Conservation (phyloP, 371 early-diverging fungal species). For the Apophysomyces trapeziformis region DNA sequence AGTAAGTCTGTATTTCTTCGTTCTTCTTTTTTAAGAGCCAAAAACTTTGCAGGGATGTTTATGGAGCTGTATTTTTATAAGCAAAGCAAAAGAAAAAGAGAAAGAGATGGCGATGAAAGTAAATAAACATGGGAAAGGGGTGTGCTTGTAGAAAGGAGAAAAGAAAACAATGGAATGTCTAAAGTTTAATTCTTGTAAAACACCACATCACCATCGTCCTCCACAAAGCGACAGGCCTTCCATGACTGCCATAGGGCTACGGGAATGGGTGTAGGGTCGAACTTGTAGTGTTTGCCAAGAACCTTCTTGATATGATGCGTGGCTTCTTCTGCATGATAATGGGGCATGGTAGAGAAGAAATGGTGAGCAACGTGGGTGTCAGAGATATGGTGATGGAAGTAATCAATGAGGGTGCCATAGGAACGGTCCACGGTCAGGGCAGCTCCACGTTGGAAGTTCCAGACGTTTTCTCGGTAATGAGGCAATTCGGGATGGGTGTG, state of each 20-base stretch:
- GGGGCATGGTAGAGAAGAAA: slow-evolving; percentile 89
- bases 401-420: slow-evolving; percentile 78
- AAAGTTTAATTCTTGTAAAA: slow-evolving; percentile 58
- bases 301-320: slow-evolving; percentile 73
- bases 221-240: slow-evolving; percentile 80
- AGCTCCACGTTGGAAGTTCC: slow-evolving; percentile 88
- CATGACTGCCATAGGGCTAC: slow-evolving; percentile 66
- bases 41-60: too few species aligned
- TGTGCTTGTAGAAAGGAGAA: background rate
- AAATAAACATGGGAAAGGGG: background rate
- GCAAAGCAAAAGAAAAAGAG: too few species aligned
- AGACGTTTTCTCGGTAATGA: slow-evolving; percentile 77
- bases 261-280: slow-evolving; percentile 69
- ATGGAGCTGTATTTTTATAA: too few species aligned
- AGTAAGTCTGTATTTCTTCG: too few species aligned
- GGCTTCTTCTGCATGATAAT: slow-evolving; percentile 87
- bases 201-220: slow-evolving; percentile 74
- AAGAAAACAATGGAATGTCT: background rate
- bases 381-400: slow-evolving; percentile 80
- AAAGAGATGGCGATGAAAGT: background rate
- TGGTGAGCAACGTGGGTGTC: slow-evolving; percentile 91
- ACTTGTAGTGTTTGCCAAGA: slow-evolving; percentile 75
- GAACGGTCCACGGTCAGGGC: slow-evolving; percentile 81
- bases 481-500: slow-evolving; percentile 84
- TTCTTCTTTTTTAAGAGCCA: too few species aligned